Percentiles rank a stretch among this genome's conserved stretches.
Conservation (phyloP, 1,284 basidiomycete genomes). For the Rhizopogon parksii region DNA sequence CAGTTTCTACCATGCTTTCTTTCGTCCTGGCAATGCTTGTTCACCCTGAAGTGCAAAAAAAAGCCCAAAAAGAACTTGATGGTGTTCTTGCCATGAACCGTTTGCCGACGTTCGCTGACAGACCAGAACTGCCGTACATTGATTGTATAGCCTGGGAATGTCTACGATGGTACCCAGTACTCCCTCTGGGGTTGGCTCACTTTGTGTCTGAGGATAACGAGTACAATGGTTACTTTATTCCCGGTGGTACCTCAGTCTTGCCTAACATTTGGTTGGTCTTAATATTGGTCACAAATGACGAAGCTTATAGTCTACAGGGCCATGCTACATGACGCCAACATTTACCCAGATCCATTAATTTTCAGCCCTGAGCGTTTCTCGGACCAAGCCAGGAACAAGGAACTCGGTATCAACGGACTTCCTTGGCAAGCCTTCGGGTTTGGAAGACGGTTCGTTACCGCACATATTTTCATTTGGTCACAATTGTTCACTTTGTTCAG, state of each 20-base stretch:
- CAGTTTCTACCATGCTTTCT: slow-evolving; percentile 30
- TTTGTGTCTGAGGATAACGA: slow-evolving; percentile 34
- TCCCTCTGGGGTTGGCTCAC: slow-evolving; percentile 35
- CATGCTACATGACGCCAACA: slow-evolving; percentile 21
- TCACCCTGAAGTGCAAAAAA: slow-evolving; percentile 32
- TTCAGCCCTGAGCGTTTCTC: slow-evolving; percentile 20
- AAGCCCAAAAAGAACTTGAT: slow-evolving; percentile 34
- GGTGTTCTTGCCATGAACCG: slow-evolving; percentile 23
- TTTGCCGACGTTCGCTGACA: slow-evolving; percentile 33
- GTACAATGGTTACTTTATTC: slow-evolving; percentile 39
- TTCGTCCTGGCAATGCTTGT: slow-evolving; percentile 34
- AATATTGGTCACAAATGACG: slow-evolving; percentile 2
- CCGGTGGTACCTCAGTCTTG: slow-evolving; percentile 36
- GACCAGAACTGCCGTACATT: slow-evolving; percentile 30
- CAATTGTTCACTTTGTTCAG: slow-evolving; percentile 17
- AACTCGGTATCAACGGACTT: slow-evolving; percentile 21
- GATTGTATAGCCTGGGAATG: slow-evolving; percentile 34
- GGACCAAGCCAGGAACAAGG: slow-evolving; percentile 18
- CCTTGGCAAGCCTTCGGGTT: slow-evolving; percentile 35
- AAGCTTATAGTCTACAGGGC: slow-evolving; percentile 14
- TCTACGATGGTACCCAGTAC: slow-evolving; percentile 40
- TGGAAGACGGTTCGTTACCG: slow-evolving; percentile 32
- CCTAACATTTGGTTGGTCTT: slow-evolving; percentile 36
- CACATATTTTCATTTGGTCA: background rate
- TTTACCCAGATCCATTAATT: slow-evolving; percentile 19